Percentiles rank a stretch among this genome's conserved stretches.
phyloP scores from a whole-genome alignment of 75 land plant genomes.

The Pinus tabuliformis region DNA sequence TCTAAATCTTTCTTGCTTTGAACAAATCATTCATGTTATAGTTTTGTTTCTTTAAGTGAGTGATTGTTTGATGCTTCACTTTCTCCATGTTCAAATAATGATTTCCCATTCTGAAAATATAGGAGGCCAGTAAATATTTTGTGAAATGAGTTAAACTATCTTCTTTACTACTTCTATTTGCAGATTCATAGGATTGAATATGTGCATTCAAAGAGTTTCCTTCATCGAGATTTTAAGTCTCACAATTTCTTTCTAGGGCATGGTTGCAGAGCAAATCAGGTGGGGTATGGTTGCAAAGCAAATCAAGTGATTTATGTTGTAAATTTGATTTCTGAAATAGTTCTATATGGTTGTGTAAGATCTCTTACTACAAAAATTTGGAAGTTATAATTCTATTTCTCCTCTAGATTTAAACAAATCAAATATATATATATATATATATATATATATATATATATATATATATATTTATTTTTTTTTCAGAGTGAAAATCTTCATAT shows the following conservation, averaged over 20 bases:
- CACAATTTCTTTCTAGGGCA: conserved; percentile 95
- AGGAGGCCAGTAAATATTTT: neutral
- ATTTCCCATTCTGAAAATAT: neutral
- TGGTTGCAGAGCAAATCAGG: conserved; percentile 23
- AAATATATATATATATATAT: too few relatives aligned
- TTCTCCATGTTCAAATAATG: neutral
- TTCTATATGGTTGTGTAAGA: neutral
- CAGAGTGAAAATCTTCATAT: too few relatives aligned
- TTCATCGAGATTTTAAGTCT: conserved; percentile 90
- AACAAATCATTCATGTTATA: neutral
- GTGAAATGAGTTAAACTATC: neutral
- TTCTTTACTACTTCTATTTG: neutral
- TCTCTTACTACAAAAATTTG: neutral
- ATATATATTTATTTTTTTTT: too few relatives aligned
- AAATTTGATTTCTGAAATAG: neutral
- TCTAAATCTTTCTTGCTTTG: neutral
- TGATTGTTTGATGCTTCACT: too few relatives aligned
- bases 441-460: too few relatives aligned
- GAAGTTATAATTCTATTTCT: neutral
- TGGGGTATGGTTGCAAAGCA: too few relatives aligned
- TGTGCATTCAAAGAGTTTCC: conserved; percentile 77
- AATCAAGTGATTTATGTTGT: conserved; percentile 1
- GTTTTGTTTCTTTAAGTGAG: neutral
- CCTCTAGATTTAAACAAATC: neutral
- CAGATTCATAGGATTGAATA: conserved; percentile 74